Evolutionary conservation across 495 filamentous ascomycete species (phyloP), one percentile per base, ranked within the genome.

Genomic region (Hypoxylon fuscum): DNA sequence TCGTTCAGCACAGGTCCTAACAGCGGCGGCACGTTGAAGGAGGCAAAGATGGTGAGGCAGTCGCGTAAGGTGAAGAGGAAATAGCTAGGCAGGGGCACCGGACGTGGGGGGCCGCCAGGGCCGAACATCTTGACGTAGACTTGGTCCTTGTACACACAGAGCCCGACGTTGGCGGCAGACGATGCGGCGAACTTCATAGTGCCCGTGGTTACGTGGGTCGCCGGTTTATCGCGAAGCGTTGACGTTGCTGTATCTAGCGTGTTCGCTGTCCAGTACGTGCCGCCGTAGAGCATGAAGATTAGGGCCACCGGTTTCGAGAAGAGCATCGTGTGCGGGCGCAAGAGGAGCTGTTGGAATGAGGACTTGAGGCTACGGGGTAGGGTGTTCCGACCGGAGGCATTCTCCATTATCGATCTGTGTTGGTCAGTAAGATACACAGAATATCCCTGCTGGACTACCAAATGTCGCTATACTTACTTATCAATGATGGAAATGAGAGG

Each of bases 111-210:
- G 2, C 67, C 76, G 22, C 77, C 77, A 4, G 86, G 80, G 5
- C 92, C 92, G 74, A 96, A 98, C 54, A 96, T 81, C 52, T 84
- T 82, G 0, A 92, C 91, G 71, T 93, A 98, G 48, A 87, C 85
- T 66, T 87, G 87, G 76, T 98, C 94, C 73, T 98, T 98, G 83
- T 95, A 90, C 22, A 97, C 87, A 76, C 93, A 93, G 22, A 98
- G 85, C 4, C 86, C 82, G 79, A 98, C 90, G 76, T 98, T 98
- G 46, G 92, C 88, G n/a, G 85, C 79, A 18, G 79, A 83, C 5
- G 93, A 96, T 52, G 90, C 86, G 64, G 88, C 78, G 77, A 98
- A 98, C 71, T 98, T 98, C 47, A 84, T 73, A 2, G 86, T 83
- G 42, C 92, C 92, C 1, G 87, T 78, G 1, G 91, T 93, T 31